phyloP scores from a whole-genome alignment of 495 filamentous ascomycete genomes.

The Penicillium manginii region DNA sequence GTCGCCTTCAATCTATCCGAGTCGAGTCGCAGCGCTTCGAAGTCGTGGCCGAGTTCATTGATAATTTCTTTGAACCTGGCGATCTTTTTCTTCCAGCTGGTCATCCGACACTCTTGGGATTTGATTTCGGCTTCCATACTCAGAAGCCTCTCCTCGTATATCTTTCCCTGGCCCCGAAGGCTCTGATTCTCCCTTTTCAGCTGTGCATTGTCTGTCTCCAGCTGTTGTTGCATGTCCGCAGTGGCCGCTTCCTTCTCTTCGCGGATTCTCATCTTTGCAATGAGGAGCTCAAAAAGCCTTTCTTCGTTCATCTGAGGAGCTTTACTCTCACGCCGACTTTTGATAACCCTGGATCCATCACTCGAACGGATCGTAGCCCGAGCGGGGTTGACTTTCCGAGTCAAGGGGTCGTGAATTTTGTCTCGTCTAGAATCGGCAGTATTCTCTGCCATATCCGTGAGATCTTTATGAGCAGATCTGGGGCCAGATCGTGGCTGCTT shows the following conservation, averaged over 20 bases:
- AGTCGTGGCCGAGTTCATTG: slow-evolving; percentile 40
- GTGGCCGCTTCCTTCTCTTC: slow-evolving; percentile 38
- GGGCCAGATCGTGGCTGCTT: not conserved
- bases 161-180: slow-evolving; percentile 25
- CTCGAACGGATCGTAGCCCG: not conserved
- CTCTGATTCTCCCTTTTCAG: slow-evolving; percentile 34
- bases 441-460: no score
- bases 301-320: slow-evolving; percentile 34
- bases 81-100: slow-evolving; percentile 40
- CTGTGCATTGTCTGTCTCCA: slow-evolving; percentile 27
- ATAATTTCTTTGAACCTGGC: slow-evolving; percentile 38
- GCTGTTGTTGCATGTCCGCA: slow-evolving; percentile 25
- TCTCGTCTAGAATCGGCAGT: not conserved
- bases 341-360: slow-evolving; percentile 17
- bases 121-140: slow-evolving; percentile 24
- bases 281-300: slow-evolving; percentile 42
- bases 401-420: not conserved
- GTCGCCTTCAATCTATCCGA: slow-evolving; percentile 27
- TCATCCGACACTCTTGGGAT: slow-evolving; percentile 24
- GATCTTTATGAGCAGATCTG: not conserved
- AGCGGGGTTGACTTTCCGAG: not conserved
- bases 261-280: slow-evolving; percentile 35
- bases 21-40: slow-evolving; percentile 35
- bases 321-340: slow-evolving; percentile 16
- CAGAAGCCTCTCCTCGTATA: slow-evolving; percentile 17